A percentile compares a stretch with the other conserved stretches of the same genome.
These are phyloP conservation scores for Curvularia spicifera DNA, from an alignment of 2,329 filamentous ascomycete species.

Conservation along the genomic window DNA sequence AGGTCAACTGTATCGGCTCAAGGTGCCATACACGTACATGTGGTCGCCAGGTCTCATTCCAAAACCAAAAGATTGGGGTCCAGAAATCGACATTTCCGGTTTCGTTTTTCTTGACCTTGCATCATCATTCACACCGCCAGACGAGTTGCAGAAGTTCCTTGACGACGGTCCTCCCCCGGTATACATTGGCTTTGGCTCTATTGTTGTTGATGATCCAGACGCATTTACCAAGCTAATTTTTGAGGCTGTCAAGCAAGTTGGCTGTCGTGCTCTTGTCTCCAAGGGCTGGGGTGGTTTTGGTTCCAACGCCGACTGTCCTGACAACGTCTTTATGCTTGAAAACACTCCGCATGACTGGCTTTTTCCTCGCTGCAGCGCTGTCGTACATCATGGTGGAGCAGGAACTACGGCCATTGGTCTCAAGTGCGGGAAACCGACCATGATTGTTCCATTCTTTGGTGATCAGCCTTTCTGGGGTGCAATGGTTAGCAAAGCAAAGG, in stretches of 20 bases:
- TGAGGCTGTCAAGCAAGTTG: constrained; percentile 68
- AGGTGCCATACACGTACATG: constrained; percentile 77
- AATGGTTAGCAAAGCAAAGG: constrained; percentile 69
- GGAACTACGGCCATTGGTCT: constrained; percentile 77
- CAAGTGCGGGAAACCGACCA: constrained; percentile 73
- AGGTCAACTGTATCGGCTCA: constrained; percentile 72
- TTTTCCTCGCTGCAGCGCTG: constrained; percentile 69
- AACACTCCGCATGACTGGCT: constrained; percentile 81
- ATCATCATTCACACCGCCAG: constrained; percentile 64
- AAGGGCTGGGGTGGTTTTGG: constrained; percentile 79
- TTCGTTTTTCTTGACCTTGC: constrained; percentile 79
- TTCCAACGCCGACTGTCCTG: constrained; percentile 55
- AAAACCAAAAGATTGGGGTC: constrained; percentile 72
- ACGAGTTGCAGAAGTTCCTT: constrained; percentile 55
- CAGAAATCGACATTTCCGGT: constrained; percentile 74
- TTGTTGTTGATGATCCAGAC: constrained; percentile 75
- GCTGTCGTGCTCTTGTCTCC: constrained; percentile 73
- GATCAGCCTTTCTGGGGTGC: constrained; percentile 81
- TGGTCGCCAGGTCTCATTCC: constrained; percentile 68
- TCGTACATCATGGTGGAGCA: constrained; percentile 78
- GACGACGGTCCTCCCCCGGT: constrained; percentile 61
- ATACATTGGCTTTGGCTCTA: constrained; percentile 79
- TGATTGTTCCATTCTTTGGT: constrained; percentile 81
- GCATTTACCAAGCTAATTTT: constrained; percentile 74
- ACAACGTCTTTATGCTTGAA: constrained; percentile 73